Conservation (phyloP, 2,329 filamentous ascomycete species). For the Sporothrix dimorphospora region DNA sequence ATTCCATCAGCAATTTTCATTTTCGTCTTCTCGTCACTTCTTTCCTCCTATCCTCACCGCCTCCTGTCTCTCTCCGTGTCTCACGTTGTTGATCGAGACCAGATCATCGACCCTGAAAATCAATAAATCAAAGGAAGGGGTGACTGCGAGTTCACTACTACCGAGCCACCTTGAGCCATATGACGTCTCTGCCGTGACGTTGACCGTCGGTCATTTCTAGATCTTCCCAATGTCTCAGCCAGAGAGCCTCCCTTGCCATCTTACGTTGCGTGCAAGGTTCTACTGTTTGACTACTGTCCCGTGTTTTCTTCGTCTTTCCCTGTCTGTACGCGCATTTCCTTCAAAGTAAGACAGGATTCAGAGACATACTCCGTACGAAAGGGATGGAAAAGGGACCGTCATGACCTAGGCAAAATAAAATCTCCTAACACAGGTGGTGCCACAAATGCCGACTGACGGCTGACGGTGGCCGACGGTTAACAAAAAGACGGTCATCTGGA, state of each 20-base stretch:
- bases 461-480: not conserved
- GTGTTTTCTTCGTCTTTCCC: constrained; percentile 1
- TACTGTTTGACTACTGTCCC: not conserved
- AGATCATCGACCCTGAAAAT: not conserved
- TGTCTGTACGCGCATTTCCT: not conserved
- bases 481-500: not conserved
- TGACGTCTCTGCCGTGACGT: not conserved
- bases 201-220: not conserved
- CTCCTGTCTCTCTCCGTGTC: not conserved
- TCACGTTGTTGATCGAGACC: not conserved
- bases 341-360: not conserved
- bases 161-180: not conserved
- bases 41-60: not conserved
- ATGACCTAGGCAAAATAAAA: not conserved
- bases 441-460: not conserved
- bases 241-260: not conserved
- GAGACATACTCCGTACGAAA: constrained; percentile 5
- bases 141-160: not conserved
- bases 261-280: not conserved
- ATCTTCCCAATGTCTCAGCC: not conserved
- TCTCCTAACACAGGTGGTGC: not conserved
- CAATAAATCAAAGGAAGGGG: not conserved
- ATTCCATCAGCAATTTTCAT: not conserved
- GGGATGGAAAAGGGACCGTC: not conserved
- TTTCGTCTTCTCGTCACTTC: not conserved